A percentile compares a stretch with the other conserved stretches of the same genome.
phyloP scores from a whole-genome alignment of 768 basidiomycete species.

The Pleurotus salmoneostramineus region DNA sequence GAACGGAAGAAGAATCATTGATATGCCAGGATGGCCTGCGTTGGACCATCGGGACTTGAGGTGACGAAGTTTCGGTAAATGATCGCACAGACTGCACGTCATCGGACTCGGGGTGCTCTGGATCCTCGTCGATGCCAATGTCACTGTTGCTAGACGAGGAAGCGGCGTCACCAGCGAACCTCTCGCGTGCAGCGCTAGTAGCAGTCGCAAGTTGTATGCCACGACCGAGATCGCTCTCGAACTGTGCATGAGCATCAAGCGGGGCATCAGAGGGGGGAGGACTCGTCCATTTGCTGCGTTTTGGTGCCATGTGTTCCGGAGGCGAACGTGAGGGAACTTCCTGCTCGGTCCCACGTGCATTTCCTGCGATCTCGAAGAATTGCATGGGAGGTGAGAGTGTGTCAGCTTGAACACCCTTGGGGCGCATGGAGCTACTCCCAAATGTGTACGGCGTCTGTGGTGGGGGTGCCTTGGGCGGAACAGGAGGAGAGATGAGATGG shows the following conservation, averaged over 20 bases:
- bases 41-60: conserved; percentile 22
- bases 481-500: conserved; percentile 50
- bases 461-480: conserved; percentile 38
- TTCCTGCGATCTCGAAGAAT: conserved; percentile 39
- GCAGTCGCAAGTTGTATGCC: conserved; percentile 68
- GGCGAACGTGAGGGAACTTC: conserved; percentile 39
- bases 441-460: conserved; percentile 72
- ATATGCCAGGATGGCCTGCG: conserved; percentile 48
- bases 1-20: conserved; percentile 9
- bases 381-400: conserved; percentile 51
- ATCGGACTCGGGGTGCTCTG: conserved; percentile 60
- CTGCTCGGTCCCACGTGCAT: conserved; percentile 17
- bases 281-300: conserved; percentile 79
- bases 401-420: conserved; percentile 40
- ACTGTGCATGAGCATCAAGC: conserved; percentile 57
- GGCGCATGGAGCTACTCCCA: conserved; percentile 55
- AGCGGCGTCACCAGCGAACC: conserved; percentile 32
- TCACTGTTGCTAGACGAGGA: conserved; percentile 65
- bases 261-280: conserved; percentile 79
- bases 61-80: conserved; percentile 45
- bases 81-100: conserved; percentile 69
- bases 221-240: conserved; percentile 63
- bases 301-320: conserved; percentile 80
- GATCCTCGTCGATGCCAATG: conserved; percentile 65
- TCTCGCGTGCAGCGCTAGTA: conserved; percentile 56